These are phyloP conservation scores for Podospora conica DNA, from an alignment of 495 filamentous ascomycete genomes.

Conservation along the genomic window DNA sequence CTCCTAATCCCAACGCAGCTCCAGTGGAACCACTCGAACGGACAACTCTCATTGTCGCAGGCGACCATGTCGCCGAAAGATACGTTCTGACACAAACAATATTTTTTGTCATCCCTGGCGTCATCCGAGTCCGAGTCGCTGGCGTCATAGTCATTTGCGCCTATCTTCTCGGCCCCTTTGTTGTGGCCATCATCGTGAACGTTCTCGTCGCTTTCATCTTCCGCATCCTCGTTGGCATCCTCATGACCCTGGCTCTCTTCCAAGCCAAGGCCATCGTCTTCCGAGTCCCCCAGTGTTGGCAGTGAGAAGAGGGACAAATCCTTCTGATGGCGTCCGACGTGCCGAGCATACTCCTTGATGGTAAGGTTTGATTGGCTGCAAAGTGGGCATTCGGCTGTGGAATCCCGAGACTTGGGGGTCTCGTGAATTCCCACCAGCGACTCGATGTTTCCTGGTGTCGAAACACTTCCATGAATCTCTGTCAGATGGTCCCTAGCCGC, in stretches of 20 bases:
- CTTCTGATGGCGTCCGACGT: slow-evolving; percentile 14
- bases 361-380: background rate
- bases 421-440: background rate
- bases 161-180: too few relatives aligned
- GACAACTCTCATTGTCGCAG: slow-evolving; percentile 89
- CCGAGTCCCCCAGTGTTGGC: background rate
- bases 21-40: slow-evolving; percentile 99
- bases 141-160: slow-evolving; percentile 63
- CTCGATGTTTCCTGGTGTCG: too few relatives aligned
- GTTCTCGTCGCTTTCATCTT: too few relatives aligned
- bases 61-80: slow-evolving; percentile 98
- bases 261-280: too few relatives aligned
- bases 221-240: too few relatives aligned
- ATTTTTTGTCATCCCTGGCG: slow-evolving; percentile 78
- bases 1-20: slow-evolving; percentile 81
- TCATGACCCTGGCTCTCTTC: too few relatives aligned
- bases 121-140: slow-evolving; percentile 74
- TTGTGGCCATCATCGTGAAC: too few relatives aligned
- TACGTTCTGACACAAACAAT: slow-evolving; percentile 87
- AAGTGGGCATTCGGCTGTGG: background rate
- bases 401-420: background rate
- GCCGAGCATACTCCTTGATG: slow-evolving; percentile 5
- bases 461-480: background rate
- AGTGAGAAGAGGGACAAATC: slow-evolving; percentile 7
- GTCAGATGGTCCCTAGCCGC: background rate